These are phyloP conservation scores for Lodderomyces jiufengensis DNA, from an alignment of 1,139 yeast genomes.

Conservation along the genomic window DNA sequence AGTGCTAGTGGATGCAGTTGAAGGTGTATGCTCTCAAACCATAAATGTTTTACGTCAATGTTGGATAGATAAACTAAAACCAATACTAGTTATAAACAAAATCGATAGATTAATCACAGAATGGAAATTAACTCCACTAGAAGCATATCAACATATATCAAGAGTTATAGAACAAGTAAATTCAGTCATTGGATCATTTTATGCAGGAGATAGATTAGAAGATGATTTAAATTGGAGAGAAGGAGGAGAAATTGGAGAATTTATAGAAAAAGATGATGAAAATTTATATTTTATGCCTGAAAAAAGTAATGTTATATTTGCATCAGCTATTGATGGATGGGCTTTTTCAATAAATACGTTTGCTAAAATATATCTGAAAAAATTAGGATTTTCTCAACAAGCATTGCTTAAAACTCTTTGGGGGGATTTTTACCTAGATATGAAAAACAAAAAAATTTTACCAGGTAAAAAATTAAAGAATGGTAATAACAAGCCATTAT, in stretches of 20 bases:
- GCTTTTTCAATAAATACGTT: conserved; percentile 90
- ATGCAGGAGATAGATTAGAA: conserved; percentile 90
- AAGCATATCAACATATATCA: conserved; percentile 78
- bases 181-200: conserved; percentile 90
- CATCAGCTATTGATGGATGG: conserved; percentile 97
- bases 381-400: conserved; percentile 78
- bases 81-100: conserved; percentile 87
- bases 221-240: conserved; percentile 86
- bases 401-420: conserved; percentile 84
- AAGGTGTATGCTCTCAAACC: conserved; percentile 97
- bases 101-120: conserved; percentile 84
- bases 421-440: conserved; percentile 92
- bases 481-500: conserved; percentile 62
- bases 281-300: conserved; percentile 89
- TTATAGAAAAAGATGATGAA: conserved; percentile 73
- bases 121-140: conserved; percentile 74
- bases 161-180: conserved; percentile 89
- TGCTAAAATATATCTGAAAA: conserved; percentile 80
- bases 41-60: conserved; percentile 92
- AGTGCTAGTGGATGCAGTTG: conserved; percentile 92
- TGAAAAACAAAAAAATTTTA: conserved; percentile 80
- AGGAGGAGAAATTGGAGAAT: conserved; percentile 52
- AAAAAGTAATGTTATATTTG: conserved; percentile 86
- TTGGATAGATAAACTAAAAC: conserved; percentile 89
- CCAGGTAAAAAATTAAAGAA: conserved; percentile 53